A percentile compares a stretch with the other conserved stretches of the same genome.
These are phyloP conservation scores for Ogataea glucozyma DNA, from an alignment of 805 yeast species.

Conservation along the genomic window DNA sequence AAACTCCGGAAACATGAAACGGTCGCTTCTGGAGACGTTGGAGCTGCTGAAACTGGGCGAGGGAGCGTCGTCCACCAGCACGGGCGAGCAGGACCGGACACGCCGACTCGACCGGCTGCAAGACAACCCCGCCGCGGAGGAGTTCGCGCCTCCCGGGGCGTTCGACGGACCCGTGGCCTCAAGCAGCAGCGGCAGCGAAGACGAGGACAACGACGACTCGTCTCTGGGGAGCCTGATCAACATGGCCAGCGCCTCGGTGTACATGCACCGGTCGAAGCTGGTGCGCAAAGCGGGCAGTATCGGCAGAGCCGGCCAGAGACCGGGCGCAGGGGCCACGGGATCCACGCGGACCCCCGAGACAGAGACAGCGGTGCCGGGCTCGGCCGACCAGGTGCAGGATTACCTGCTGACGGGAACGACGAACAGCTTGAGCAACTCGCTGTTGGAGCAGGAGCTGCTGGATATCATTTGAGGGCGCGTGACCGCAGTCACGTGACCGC, in stretches of 20 bases:
- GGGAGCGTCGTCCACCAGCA: constrained; percentile 6
- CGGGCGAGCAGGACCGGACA: background rate
- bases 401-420: constrained; percentile 24
- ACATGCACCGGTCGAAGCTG: constrained; percentile 26
- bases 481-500: background rate
- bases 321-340: background rate
- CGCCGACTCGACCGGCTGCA: background rate
- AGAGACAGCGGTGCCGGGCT: background rate
- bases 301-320: background rate
- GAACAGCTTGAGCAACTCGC: constrained; percentile 28
- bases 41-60: constrained; percentile 20
- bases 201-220: constrained; percentile 4
- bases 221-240: constrained; percentile 25
- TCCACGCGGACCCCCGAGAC: background rate
- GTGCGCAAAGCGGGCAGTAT: background rate
- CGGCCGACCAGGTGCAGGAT: constrained; percentile 7
- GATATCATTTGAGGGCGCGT: constrained; percentile 16
- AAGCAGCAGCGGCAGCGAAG: constrained; percentile 1
- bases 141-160: too few relatives aligned
- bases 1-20: constrained; percentile 12
- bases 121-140: too few relatives aligned
- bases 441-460: constrained; percentile 32
- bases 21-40: constrained; percentile 15
- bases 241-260: constrained; percentile 28
- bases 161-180: too few relatives aligned